Percentiles rank a stretch among this genome's conserved stretches.
Conservation (phyloP, 768 basidiomycete species). For the Bullera alba region DNA sequence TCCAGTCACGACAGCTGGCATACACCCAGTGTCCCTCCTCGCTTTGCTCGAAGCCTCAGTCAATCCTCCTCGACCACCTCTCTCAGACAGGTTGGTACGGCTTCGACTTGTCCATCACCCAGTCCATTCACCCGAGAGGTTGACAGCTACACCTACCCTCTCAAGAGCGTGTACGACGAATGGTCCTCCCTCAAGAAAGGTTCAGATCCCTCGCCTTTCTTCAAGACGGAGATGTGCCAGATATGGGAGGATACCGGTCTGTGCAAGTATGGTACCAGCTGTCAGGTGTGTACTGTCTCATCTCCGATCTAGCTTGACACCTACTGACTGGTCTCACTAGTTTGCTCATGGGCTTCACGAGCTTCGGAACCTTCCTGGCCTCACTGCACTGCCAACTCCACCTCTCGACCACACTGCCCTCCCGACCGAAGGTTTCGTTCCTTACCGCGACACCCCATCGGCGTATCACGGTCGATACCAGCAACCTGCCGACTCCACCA, state of each 20-base stretch:
- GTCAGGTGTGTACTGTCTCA: constrained; percentile 21
- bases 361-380: constrained; percentile 2
- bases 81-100: no score
- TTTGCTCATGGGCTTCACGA: constrained; percentile 25
- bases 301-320: not conserved
- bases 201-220: constrained; percentile 1
- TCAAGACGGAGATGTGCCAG: constrained; percentile 36
- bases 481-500: no score
- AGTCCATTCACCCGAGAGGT: no score
- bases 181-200: no score
- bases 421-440: not conserved
- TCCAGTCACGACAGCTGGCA: no score
- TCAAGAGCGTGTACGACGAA: no score
- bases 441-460: not conserved
- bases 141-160: no score
- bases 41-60: no score
- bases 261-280: constrained; percentile 27
- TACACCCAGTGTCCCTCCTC: no score
- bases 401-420: not conserved
- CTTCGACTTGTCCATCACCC: no score
- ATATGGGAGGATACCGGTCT: constrained; percentile 18
- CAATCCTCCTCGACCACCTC: no score
- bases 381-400: not conserved
- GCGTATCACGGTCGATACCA: not conserved
- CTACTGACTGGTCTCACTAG: not conserved